Percentiles rank a stretch among this genome's conserved stretches.
Evolutionary conservation across 805 yeast species (phyloP).

Genomic region (Starmerella gropengiesseri): DNA sequence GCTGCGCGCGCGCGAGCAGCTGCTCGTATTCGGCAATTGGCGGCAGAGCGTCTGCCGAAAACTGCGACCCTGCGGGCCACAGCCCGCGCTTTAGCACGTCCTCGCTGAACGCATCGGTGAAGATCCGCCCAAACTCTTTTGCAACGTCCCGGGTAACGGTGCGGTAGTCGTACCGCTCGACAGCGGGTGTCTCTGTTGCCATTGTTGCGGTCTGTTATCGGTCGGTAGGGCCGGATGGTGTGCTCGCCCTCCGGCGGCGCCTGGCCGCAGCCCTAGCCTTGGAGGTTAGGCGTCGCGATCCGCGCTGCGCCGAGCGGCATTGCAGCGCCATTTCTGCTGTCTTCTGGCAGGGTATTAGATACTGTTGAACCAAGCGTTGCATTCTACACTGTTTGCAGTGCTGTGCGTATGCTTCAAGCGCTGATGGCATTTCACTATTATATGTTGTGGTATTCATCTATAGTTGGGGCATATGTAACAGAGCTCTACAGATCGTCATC

Average conservation of each 20-base stretch:
- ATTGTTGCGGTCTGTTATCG: too few species aligned
- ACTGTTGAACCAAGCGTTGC: too few species aligned
- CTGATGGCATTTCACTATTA: not conserved
- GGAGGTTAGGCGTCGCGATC: too few species aligned
- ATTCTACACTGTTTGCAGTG: too few species aligned
- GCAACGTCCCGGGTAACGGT: slow-evolving; percentile 1
- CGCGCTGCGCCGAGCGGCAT: too few species aligned
- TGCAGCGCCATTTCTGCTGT: too few species aligned
- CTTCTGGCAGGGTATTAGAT: too few species aligned
- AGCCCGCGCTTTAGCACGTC: slow-evolving; percentile 2
- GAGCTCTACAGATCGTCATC: slow-evolving; percentile 35
- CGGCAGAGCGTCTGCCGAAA: slow-evolving; percentile 3
- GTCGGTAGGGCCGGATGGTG: too few species aligned
- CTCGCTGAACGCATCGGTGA: slow-evolving; percentile 8
- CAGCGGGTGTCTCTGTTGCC: not conserved
- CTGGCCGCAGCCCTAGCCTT: not conserved
- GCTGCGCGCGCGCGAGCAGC: not conserved
- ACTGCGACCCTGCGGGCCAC: not conserved
- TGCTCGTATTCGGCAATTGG: slow-evolving; percentile 5
- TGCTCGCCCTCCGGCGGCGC: too few species aligned
- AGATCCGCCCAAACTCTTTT: slow-evolving; percentile 1
- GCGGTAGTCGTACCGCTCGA: slow-evolving; percentile 3
- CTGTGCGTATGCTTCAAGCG: not conserved
- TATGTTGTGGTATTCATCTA: not conserved
- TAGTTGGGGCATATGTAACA: too few species aligned